Base-by-base conservation (phyloP, 2,329 filamentous ascomycete genomes). In the Harringtonia lauricola region DNA sequence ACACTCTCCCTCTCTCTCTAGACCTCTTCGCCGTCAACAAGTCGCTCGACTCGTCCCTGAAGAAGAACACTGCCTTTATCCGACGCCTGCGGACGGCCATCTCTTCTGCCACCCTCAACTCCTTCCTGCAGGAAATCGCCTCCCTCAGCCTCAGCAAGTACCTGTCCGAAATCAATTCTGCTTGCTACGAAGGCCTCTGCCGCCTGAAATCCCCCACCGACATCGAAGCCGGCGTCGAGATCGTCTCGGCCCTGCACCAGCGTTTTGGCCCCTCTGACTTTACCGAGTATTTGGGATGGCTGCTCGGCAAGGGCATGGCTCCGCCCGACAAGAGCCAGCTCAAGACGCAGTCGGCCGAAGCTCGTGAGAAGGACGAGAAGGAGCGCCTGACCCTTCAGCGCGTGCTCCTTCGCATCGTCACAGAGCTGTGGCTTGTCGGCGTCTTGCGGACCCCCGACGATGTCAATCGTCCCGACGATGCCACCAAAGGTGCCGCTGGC, bases 61-160 rank as follows among this genome's bases (percentile, higher is more conserved):
- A 95, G 68, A 96, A 95, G 71, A 96, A 96, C 57, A 96, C 90
- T 4, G 88, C 89, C 52, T 95, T 96, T 63, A 96, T 96, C 59
- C 95, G 95, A 66, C 86, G 90, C 57, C 73, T 96, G 44, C 86
- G 90, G 54, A 95, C 90, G 46, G 86, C 87, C 47, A 81, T 96
- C 50, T 89, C 84, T 50, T 68, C 86, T 39, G 72, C 87, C 45
- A 86, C 84, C 44, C 79, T 89, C 43, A 71, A 76, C 52, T 92
- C 87, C 47, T 94, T 96, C 64, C 68, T 95, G 39, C 80, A 90
- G 60, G 90, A 96, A 59, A 89, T 95, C 55, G 82, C 84, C 55
- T 85, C 86, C 22, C 73, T 96, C 24, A 95, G 89, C 53, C 74
- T 96, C 41, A 86, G 90, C 72, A 95, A 95, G 61, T 96, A 96